These are phyloP conservation scores for Ceratocystis cubensis DNA, from an alignment of 2,329 filamentous ascomycete species.

Conservation along the genomic window DNA sequence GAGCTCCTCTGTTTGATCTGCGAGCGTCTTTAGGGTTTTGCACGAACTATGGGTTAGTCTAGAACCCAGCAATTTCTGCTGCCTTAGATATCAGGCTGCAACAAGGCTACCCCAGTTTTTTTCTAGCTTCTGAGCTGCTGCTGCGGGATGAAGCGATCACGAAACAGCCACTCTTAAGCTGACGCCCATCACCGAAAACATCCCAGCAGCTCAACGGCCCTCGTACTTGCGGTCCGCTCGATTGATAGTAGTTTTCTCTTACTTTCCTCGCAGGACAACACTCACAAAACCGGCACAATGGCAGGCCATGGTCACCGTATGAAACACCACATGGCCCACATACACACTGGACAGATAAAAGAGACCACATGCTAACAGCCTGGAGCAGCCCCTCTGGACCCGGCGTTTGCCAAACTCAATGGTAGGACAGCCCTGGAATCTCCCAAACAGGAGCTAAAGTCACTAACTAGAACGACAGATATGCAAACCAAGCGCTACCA, in stretches of 20 bases:
- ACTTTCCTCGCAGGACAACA: not conserved
- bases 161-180: not conserved
- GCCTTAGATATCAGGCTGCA: constrained; percentile 5
- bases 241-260: not conserved
- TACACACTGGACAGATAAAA: not conserved
- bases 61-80: not conserved
- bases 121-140: not conserved
- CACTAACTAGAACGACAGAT: constrained; percentile 37
- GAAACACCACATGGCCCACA: not conserved
- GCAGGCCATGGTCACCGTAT: constrained; percentile 19
- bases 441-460: not conserved
- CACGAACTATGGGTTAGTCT: not conserved
- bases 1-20: not conserved
- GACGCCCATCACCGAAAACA: too few relatives aligned
- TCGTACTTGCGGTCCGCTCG: too few relatives aligned
- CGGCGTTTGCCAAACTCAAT: constrained; percentile 21
- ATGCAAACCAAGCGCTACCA: constrained; percentile 77
- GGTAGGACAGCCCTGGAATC: constrained; percentile 6
- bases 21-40: not conserved
- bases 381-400: constrained; percentile 20
- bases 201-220: too few relatives aligned
- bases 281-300: constrained; percentile 9
- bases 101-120: constrained; percentile 7
- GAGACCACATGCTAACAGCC: not conserved
- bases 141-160: constrained; percentile 1